These are phyloP conservation scores for Vanrija sp. DNA, from an alignment of 1,284 basidiomycete genomes.

Conservation along the genomic window DNA sequence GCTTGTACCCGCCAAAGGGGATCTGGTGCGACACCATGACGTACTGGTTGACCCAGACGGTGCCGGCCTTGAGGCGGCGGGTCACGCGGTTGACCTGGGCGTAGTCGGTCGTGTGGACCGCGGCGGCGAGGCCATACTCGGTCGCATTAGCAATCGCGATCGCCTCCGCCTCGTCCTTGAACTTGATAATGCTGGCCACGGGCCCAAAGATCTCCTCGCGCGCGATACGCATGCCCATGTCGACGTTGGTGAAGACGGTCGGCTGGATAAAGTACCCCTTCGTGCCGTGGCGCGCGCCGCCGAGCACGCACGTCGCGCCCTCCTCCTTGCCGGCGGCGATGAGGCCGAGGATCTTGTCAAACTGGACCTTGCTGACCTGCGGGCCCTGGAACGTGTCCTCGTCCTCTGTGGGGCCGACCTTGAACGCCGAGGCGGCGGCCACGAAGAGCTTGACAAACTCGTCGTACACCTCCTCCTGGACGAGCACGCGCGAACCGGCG, in stretches of 20 bases:
- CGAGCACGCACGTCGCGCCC: constrained; percentile 68
- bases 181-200: constrained; percentile 69
- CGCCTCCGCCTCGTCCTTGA: constrained; percentile 59
- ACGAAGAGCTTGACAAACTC: constrained; percentile 67
- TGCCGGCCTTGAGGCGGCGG: constrained; percentile 67
- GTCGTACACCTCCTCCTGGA: constrained; percentile 73
- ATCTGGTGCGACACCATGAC: constrained; percentile 53
- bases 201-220: constrained; percentile 41
- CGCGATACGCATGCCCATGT: constrained; percentile 11
- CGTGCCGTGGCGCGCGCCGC: constrained; percentile 55
- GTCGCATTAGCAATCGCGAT: constrained; percentile 74
- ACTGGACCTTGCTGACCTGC: constrained; percentile 73
- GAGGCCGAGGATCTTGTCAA: constrained; percentile 77
- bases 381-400: constrained; percentile 68
- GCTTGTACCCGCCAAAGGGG: constrained; percentile 85
- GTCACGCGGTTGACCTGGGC: constrained; percentile 77
- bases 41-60: constrained; percentile 21
- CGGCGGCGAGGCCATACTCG: constrained; percentile 74
- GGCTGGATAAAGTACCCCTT: constrained; percentile 46
- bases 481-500: constrained; percentile 58
- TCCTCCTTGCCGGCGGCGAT: constrained; percentile 76
- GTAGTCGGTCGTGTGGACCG: constrained; percentile 76
- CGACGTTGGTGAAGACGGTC: constrained; percentile 37
- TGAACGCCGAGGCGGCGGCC: constrained; percentile 60
- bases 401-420: constrained; percentile 70